Conservation (phyloP, 2,329 filamentous ascomycete genomes). For the Cladosporium halotolerans region DNA sequence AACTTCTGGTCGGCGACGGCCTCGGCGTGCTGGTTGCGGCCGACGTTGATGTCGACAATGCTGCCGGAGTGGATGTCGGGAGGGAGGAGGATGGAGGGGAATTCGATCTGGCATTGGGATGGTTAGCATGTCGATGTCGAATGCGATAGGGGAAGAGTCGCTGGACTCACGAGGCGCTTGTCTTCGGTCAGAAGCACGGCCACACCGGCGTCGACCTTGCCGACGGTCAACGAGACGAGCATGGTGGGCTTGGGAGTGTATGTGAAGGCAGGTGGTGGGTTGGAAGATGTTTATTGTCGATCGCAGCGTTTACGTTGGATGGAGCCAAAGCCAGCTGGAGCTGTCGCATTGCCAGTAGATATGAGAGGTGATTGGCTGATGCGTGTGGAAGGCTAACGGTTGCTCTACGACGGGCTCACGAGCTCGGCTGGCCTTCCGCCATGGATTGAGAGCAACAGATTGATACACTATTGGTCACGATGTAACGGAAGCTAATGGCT, state of each 20-base stretch:
- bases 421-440: too few species aligned
- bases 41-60: slow-evolving; percentile 95
- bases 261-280: background rate
- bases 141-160: background rate
- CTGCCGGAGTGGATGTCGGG: slow-evolving; percentile 92
- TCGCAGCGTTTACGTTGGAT: background rate
- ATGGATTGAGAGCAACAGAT: too few species aligned
- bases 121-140: slow-evolving; percentile 2
- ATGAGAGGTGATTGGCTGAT: too few species aligned
- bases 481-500: too few species aligned
- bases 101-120: slow-evolving; percentile 69
- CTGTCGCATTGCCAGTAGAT: background rate
- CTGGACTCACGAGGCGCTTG: slow-evolving; percentile 73
- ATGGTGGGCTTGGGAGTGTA: slow-evolving; percentile 45
- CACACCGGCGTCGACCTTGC: slow-evolving; percentile 98
- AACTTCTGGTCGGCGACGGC: slow-evolving; percentile 68
- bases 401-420: too few species aligned
- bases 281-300: slow-evolving; percentile 3
- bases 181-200: slow-evolving; percentile 94
- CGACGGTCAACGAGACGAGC: slow-evolving; percentile 95
- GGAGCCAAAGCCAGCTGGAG: slow-evolving; percentile 1
- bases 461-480: too few species aligned
- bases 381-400: background rate
- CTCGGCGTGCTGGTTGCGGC: slow-evolving; percentile 78
- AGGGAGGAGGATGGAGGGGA: slow-evolving; percentile 92